Evolutionary conservation across 2,329 filamentous ascomycete species (phyloP).

Genomic region (Meredithiella fracta): DNA sequence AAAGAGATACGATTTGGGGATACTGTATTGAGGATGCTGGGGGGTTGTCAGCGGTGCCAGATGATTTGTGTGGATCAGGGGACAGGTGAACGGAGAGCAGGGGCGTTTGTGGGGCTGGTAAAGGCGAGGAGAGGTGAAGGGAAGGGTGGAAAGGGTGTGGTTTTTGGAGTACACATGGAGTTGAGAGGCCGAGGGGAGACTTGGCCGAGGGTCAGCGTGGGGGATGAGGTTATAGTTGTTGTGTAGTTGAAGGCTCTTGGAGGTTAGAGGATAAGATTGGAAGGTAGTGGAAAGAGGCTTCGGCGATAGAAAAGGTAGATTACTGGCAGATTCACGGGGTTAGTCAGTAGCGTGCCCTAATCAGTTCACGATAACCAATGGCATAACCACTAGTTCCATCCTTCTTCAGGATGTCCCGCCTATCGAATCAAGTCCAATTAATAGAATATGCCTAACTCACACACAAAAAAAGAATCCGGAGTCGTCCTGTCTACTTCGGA

Average conservation of each 20-base stretch:
- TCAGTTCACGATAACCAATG: too few relatives aligned
- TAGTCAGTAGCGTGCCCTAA: too few relatives aligned
- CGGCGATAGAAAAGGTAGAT: too few relatives aligned
- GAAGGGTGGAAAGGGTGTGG: conserved; percentile 39
- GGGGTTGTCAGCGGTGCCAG: conserved; percentile 75
- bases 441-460: too few relatives aligned
- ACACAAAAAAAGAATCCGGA: too few relatives aligned
- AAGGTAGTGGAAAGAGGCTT: too few relatives aligned
- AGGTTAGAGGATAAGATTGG: background rate
- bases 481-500: too few relatives aligned
- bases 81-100: conserved; percentile 59
- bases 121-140: conserved; percentile 73
- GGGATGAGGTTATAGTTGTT: conserved; percentile 2
- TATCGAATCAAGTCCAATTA: too few relatives aligned
- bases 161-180: conserved; percentile 72
- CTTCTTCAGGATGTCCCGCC: too few relatives aligned
- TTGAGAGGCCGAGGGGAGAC: background rate
- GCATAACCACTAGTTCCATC: too few relatives aligned
- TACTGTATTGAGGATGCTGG: conserved; percentile 54
- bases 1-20: conserved; percentile 46
- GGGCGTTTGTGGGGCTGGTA: conserved; percentile 75
- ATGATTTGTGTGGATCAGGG: conserved; percentile 92
- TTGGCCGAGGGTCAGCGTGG: conserved; percentile 1
- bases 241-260: conserved; percentile 3
- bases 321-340: too few relatives aligned